Evolutionary conservation across 2,329 filamentous ascomycete species (phyloP).

Genomic region (Phyllachora maydis): DNA sequence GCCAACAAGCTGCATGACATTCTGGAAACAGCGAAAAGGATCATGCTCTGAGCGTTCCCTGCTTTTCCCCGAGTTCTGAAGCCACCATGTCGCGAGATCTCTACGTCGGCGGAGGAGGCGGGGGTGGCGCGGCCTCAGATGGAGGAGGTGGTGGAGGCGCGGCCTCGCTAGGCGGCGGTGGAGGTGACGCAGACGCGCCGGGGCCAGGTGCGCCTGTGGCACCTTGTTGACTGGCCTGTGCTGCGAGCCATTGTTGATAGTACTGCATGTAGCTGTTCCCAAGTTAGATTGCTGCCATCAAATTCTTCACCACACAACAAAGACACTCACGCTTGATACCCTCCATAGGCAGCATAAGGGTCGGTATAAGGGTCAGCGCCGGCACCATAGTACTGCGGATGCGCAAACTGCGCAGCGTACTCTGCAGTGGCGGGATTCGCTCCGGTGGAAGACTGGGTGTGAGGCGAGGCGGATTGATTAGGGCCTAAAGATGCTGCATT

Average conservation of each 20-base stretch:
- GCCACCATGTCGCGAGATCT: too few species aligned
- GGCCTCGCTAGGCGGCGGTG: constrained; percentile 32
- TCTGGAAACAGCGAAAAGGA: too few species aligned
- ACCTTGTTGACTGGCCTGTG: constrained; percentile 25
- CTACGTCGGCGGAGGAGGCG: too few species aligned
- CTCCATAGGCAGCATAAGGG: constrained; percentile 80
- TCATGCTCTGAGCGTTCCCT: too few species aligned
- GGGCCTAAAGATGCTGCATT: too few species aligned
- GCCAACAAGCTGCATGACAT: too few species aligned
- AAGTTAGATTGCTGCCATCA: too few species aligned
- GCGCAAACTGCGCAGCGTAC: constrained; percentile 64
- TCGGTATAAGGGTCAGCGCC: constrained; percentile 21
- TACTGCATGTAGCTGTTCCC: constrained; percentile 49
- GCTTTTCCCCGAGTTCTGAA: too few species aligned
- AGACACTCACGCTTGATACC: constrained; percentile 73
- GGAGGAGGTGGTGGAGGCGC: constrained; percentile 36
- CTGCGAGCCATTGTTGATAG: constrained; percentile 51
- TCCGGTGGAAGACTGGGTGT: too few species aligned
- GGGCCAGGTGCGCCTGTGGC: constrained; percentile 29
- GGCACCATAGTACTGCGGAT: constrained; percentile 63
- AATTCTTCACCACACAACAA: too few species aligned
- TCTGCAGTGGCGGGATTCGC: constrained; percentile 32
- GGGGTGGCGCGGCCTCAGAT: too few species aligned
- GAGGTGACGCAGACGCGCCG: constrained; percentile 39
- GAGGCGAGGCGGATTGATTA: too few species aligned